Percentiles rank a stretch among this genome's conserved stretches.
These are phyloP conservation scores for Coemansia sp. DNA, from an alignment of 192 early-diverging fungal genomes.

Conservation along the genomic window DNA sequence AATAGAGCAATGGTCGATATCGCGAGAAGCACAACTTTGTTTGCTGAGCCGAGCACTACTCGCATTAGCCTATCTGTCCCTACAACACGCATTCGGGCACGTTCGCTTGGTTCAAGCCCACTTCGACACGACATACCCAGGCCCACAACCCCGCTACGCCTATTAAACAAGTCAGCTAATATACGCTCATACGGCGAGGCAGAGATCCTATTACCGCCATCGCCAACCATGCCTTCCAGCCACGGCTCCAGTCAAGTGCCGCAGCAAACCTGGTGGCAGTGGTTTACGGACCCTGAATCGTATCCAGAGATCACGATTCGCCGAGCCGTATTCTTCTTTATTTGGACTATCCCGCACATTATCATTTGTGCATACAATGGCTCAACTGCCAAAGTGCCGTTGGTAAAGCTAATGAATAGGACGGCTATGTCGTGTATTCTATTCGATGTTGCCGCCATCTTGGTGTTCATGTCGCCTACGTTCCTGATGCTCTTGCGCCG, in stretches of 20 bases:
- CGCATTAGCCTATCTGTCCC: neutral
- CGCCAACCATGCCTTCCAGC: neutral
- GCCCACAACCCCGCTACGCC: neutral
- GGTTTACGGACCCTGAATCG: conserved; percentile 19
- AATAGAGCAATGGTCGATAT: neutral
- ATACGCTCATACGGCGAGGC: neutral
- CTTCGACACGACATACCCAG: neutral
- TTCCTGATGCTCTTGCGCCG: conserved; percentile 59
- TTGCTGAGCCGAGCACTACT: neutral
- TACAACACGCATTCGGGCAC: neutral
- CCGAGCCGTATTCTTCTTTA: conserved; percentile 31
- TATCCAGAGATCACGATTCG: conserved; percentile 51
- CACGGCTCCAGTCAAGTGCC: neutral
- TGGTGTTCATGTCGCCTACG: conserved; percentile 84
- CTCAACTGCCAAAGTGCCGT: neutral
- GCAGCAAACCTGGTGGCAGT: conserved; percentile 9
- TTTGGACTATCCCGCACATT: conserved; percentile 45
- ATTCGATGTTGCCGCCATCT: conserved; percentile 67
- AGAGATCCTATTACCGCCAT: neutral
- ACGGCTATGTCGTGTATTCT: conserved; percentile 32
- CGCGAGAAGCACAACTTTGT: neutral
- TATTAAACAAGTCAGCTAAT: neutral
- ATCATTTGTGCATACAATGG: conserved; percentile 28
- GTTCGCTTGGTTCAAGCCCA: neutral
- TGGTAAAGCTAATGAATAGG: conserved; percentile 25